Evolutionary conservation across 129 eudicot genomes (phyloP).

Genomic region (Helichrysum umbraculigerum): DNA sequence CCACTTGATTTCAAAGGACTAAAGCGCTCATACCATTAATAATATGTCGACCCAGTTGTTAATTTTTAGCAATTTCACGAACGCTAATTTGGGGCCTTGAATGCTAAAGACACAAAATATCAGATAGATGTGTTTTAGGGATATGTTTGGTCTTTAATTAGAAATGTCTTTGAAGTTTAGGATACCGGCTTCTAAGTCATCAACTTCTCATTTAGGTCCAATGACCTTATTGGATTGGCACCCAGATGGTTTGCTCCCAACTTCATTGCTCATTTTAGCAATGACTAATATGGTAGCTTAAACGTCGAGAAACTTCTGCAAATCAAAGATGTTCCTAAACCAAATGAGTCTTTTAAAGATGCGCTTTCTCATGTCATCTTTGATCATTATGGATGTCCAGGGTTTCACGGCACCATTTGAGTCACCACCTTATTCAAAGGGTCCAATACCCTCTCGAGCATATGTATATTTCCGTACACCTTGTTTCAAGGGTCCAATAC

Average conservation of each 20-base stretch:
- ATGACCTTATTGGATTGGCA: neutral
- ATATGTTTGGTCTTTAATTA: neutral
- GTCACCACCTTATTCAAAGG: neutral
- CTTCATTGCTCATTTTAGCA: too few relatives aligned
- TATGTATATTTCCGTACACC: neutral
- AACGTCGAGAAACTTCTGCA: neutral
- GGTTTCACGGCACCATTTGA: neutral
- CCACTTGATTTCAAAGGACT: neutral
- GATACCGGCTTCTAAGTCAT: slow-evolving; percentile 2
- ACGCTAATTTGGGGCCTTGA: neutral
- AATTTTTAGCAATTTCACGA: neutral
- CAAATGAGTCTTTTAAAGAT: slow-evolving; percentile 18
- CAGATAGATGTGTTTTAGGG: neutral
- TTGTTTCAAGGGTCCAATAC: neutral
- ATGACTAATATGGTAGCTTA: neutral
- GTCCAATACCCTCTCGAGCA: slow-evolving; percentile 7
- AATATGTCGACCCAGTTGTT: neutral
- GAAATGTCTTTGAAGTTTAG: neutral
- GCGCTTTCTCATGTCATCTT: slow-evolving; percentile 8
- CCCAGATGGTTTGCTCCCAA: neutral
- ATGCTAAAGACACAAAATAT: neutral
- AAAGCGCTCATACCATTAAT: neutral
- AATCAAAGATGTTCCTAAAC: neutral
- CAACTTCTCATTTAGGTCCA: slow-evolving; percentile 16
- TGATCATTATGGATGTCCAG: neutral